Base-by-base conservation (phyloP, 148 eudicot genomes). In the Chenopodium album region DNA sequence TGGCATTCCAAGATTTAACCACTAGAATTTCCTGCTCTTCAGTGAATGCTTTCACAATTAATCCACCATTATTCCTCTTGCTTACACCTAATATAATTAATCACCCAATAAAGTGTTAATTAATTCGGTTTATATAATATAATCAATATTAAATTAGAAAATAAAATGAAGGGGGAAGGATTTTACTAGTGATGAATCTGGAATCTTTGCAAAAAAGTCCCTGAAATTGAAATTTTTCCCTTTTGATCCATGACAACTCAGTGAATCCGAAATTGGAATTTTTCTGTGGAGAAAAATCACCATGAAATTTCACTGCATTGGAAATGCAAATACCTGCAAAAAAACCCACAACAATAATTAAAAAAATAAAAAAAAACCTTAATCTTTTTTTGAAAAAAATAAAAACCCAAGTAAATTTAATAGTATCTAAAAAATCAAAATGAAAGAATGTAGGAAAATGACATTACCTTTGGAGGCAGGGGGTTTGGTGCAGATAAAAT, bases 1-100 rank as follows among this genome's bases (percentile, higher is more conserved):
- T 92, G 44, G 84, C 83, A 81, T 83, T 88, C 98, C 98, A 94
- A 22, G 94, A 92, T 84, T 92, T 90, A 23, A 89, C 88, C 79
- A 94, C 98, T 83, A 92, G 85, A 75, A 90, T 92, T 87, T 92
- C 97, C 80, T 94, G 90, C 63, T 94, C 92, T 85, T 91, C 97
- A 2, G 88, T 88, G 73, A 94, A 94, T 65, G 84, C 78, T 78
- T 59, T 82, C 62, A 84, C 80, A 34, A 70, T 84, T 23, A 65
- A 64, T 80, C 83, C 80, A 13, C 48, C 77, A 76, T 76, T 70
- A 80, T 16, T 80, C 74, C 69, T 56, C 83, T 80, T 71, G 68
- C 29, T 71, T 9, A 84, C 76, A 71, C 83, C 86, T 84, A 60
- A 56, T 75, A n/a, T 84, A 60, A 56, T 75, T 31, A 60, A 16